A percentile compares a stretch with the other conserved stretches of the same genome.
Conservation (phyloP, 2,329 filamentous ascomycete species). For the Neonectria hederae region DNA sequence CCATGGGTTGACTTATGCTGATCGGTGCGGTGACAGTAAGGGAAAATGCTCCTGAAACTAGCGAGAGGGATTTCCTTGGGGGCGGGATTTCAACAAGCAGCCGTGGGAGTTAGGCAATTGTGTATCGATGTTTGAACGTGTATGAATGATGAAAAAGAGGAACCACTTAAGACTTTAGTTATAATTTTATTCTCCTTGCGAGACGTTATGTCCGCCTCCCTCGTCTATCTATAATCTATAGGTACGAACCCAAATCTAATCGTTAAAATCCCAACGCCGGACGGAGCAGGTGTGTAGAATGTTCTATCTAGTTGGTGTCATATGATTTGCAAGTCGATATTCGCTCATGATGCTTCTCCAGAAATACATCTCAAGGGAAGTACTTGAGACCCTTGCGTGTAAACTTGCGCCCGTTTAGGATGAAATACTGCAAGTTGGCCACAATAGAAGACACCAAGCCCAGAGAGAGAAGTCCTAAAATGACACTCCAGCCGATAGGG, state of each 20-base stretch:
- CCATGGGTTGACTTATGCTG: constrained; percentile 27
- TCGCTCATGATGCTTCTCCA: neutral
- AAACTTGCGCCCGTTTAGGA: constrained; percentile 49
- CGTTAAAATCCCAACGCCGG: neutral
- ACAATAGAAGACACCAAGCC: constrained; percentile 32
- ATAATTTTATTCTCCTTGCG: neutral
- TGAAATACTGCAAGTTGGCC: constrained; percentile 47
- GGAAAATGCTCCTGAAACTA: neutral
- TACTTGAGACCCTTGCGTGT: constrained; percentile 26
- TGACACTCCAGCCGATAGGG: constrained; percentile 41
- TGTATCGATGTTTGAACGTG: neutral
- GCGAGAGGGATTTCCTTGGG: too few species aligned
- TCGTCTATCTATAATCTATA: neutral
- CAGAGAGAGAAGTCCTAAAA: constrained; percentile 38
- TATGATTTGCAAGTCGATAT: neutral
- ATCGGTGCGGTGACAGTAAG: neutral
- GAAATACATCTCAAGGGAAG: constrained; percentile 14
- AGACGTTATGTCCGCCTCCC: neutral
- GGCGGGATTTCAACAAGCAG: neutral
- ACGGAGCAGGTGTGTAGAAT: neutral
- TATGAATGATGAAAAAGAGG: neutral
- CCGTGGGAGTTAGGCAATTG: neutral
- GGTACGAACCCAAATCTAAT: neutral
- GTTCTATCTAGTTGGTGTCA: neutral
- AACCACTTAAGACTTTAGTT: neutral